Percentiles rank a stretch among this genome's conserved stretches.
phyloP scores from a whole-genome alignment of 2,329 filamentous ascomycete species.

The Coniochaeta pulveracea region DNA sequence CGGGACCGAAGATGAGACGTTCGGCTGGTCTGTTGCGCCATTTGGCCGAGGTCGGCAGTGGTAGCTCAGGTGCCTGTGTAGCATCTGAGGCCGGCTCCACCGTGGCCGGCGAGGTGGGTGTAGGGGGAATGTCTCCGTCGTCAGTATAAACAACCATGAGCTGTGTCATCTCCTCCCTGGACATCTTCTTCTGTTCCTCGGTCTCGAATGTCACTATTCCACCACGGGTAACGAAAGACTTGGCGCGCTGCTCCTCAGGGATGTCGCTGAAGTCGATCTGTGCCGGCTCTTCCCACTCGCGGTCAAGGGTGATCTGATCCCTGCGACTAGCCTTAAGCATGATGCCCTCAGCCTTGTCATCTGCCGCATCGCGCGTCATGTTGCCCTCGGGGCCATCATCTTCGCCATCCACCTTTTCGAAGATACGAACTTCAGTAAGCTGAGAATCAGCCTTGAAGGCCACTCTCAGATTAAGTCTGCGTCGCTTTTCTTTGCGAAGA shows the following conservation, averaged over 20 bases:
- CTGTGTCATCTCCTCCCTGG: constrained; percentile 44
- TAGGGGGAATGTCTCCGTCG: constrained; percentile 40
- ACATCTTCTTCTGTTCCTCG: constrained; percentile 42
- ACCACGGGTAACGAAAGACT: constrained; percentile 42
- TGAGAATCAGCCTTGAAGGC: constrained; percentile 57
- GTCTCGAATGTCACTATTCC: constrained; percentile 40
- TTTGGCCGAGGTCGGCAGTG: too few species aligned
- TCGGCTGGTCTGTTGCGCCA: too few species aligned
- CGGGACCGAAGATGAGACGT: too few species aligned
- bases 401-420: constrained; percentile 61
- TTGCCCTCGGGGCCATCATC: constrained; percentile 61
- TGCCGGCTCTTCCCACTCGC: constrained; percentile 38
- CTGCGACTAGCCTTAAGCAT: constrained; percentile 49
- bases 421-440: constrained; percentile 55
- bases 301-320: constrained; percentile 31
- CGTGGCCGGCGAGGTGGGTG: constrained; percentile 48
- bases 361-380: constrained; percentile 60
- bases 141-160: constrained; percentile 51
- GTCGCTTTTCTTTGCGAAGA: constrained; percentile 59
- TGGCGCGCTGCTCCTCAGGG: constrained; percentile 29
- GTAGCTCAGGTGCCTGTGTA: too few species aligned
- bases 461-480: constrained; percentile 49
- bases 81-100: too few species aligned
- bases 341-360: constrained; percentile 64
- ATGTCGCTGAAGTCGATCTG: constrained; percentile 35